Percentiles rank a stretch among this genome's conserved stretches.
Conservation (phyloP, 202 grass and related monocot genomes). For the Carex arenaria region DNA sequence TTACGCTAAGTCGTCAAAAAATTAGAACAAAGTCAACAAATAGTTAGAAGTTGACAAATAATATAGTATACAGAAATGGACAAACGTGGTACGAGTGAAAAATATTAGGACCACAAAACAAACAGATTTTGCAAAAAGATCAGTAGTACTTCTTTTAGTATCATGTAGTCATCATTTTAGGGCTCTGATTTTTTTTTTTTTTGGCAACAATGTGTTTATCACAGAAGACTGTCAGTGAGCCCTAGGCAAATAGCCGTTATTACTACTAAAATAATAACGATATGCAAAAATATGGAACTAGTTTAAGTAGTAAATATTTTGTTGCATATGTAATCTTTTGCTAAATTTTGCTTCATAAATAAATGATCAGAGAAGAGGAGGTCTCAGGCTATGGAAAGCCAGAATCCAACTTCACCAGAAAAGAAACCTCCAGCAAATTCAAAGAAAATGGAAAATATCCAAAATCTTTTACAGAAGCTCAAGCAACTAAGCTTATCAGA, state of each 20-base stretch:
- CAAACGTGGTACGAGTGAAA: not conserved
- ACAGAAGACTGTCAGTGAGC: not conserved
- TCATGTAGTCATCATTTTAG: not conserved
- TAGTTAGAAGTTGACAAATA: not conserved
- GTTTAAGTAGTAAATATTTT: not conserved
- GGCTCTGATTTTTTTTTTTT: not conserved
- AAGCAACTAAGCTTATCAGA: constrained; percentile 39
- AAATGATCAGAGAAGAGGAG: constrained; percentile 43
- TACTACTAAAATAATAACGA: not conserved
- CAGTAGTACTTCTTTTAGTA: not conserved
- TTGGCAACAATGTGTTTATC: not conserved
- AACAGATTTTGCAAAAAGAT: not conserved
- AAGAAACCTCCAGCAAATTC: constrained; percentile 36
- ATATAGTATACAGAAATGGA: not conserved
- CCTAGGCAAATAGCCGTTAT: not conserved
- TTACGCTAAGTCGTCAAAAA: not conserved
- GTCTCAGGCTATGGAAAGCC: constrained; percentile 20
- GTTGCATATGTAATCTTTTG: not conserved
- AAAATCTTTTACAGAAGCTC: constrained; percentile 79
- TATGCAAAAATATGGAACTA: not conserved
- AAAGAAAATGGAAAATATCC: constrained; percentile 66
- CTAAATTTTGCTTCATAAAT: constrained; percentile 25
- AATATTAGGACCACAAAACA: not conserved
- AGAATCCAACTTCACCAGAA: constrained; percentile 17
- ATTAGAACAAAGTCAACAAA: not conserved